These are phyloP conservation scores for Solanum verrucosum DNA, from an alignment of 257 asterid species.

Conservation along the genomic window DNA sequence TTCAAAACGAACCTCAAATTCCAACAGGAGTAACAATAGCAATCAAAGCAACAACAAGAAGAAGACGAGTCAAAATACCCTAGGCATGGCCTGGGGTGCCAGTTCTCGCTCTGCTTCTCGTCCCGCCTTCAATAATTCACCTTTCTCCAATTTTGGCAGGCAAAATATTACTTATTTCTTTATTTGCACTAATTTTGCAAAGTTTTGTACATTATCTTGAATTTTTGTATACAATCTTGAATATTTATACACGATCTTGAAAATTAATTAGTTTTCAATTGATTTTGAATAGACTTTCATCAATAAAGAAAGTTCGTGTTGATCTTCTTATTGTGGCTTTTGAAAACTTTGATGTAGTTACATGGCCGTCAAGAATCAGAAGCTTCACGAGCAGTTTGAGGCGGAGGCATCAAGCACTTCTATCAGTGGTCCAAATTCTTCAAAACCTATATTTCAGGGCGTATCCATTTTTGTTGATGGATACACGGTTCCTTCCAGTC, in stretches of 20 bases:
- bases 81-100: slow-evolving; percentile 90
- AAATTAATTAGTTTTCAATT: too few relatives aligned
- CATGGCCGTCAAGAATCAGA: slow-evolving; percentile 86
- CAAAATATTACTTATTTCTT: neutral
- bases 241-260: too few relatives aligned
- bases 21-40: slow-evolving; percentile 27
- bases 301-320: neutral
- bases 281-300: neutral
- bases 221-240: neutral
- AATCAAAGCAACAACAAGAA: slow-evolving; percentile 31
- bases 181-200: neutral
- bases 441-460: slow-evolving; percentile 54
- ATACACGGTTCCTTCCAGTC: slow-evolving; percentile 89
- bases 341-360: slow-evolving; percentile 46
- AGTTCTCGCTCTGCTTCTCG: slow-evolving; percentile 66
- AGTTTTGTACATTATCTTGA: neutral
- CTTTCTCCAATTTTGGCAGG: slow-evolving; percentile 89
- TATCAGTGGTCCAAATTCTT: slow-evolving; percentile 32
- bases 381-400: slow-evolving; percentile 72
- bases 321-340: neutral
- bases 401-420: slow-evolving; percentile 85
- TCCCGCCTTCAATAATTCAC: slow-evolving; percentile 50
- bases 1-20: slow-evolving; percentile 43
- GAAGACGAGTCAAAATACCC: slow-evolving; percentile 64
- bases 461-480: slow-evolving; percentile 96